Percentiles rank a stretch among this genome's conserved stretches.
phyloP scores from a whole-genome alignment of 768 basidiomycete genomes.

The Pholiota molesta region DNA sequence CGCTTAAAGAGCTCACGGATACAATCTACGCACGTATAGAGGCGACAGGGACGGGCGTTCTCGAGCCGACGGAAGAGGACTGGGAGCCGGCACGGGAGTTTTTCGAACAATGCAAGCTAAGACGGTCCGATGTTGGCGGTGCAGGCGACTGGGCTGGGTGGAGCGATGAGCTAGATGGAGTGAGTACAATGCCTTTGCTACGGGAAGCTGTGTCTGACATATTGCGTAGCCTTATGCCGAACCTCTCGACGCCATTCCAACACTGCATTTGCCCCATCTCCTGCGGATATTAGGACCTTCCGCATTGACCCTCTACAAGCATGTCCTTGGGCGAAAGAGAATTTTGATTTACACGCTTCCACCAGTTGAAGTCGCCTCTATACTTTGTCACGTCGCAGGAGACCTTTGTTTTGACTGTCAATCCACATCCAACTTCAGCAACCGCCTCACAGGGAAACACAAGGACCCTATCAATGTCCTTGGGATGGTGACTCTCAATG shows the following conservation, averaged over 20 bases:
- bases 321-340: slow-evolving; percentile 71
- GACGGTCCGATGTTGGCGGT: slow-evolving; percentile 52
- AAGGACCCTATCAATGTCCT: slow-evolving; percentile 66
- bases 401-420: slow-evolving; percentile 52
- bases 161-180: slow-evolving; percentile 65
- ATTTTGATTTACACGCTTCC: slow-evolving; percentile 82
- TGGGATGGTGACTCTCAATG: slow-evolving; percentile 79
- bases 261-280: slow-evolving; percentile 74
- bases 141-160: slow-evolving; percentile 70
- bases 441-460: slow-evolving; percentile 32
- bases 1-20: slow-evolving; percentile 62
- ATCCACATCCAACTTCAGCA: slow-evolving; percentile 29
- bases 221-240: slow-evolving; percentile 29
- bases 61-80: slow-evolving; percentile 55
- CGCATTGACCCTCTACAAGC: slow-evolving; percentile 76
- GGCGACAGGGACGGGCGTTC: slow-evolving; percentile 42
- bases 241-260: slow-evolving; percentile 46
- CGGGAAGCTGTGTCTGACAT: neutral
- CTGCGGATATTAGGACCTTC: slow-evolving; percentile 80
- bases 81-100: slow-evolving; percentile 66
- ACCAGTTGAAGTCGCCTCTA: slow-evolving; percentile 78
- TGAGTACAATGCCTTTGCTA: slow-evolving; percentile 25
- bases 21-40: slow-evolving; percentile 56
- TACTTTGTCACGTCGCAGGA: slow-evolving; percentile 71
- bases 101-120: slow-evolving; percentile 65